These are phyloP conservation scores for Seiridium unicorne DNA, from an alignment of 2,329 filamentous ascomycete genomes.

Conservation along the genomic window DNA sequence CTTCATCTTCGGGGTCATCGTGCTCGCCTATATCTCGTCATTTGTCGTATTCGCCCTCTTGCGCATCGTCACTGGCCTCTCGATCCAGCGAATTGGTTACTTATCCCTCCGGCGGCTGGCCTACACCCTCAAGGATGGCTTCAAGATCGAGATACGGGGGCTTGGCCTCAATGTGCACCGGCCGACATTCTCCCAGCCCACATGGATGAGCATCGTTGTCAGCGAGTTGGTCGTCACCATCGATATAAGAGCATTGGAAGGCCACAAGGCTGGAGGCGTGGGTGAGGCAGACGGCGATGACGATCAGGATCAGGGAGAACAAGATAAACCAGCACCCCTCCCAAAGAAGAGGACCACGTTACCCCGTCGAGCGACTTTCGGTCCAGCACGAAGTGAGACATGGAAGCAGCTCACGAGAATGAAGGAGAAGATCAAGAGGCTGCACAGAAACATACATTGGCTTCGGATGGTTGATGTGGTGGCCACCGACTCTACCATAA, in stretches of 20 bases:
- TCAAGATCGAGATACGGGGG: constrained; percentile 85
- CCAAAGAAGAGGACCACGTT: constrained; percentile 22
- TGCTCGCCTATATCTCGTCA: constrained; percentile 84
- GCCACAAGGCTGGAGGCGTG: constrained; percentile 37
- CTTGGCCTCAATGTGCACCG: constrained; percentile 86
- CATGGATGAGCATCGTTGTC: constrained; percentile 89
- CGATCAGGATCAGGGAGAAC: constrained; percentile 15
- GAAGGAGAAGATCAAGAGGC: constrained; percentile 81
- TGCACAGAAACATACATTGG: constrained; percentile 87
- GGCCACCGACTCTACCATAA: constrained; percentile 75
- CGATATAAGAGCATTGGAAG: constrained; percentile 67
- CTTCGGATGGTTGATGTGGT: constrained; percentile 86
- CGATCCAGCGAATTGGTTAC: constrained; percentile 93
- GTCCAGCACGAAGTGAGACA: constrained; percentile 60
- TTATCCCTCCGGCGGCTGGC: constrained; percentile 87
- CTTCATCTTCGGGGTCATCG: constrained; percentile 80
- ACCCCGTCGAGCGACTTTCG: constrained; percentile 25
- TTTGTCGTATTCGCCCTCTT: constrained; percentile 93
- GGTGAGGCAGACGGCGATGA: constrained; percentile 25
- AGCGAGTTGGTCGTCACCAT: constrained; percentile 83
- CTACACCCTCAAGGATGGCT: constrained; percentile 84
- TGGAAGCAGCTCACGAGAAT: constrained; percentile 77
- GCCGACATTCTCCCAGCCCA: constrained; percentile 94
- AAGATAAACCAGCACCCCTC: constrained; percentile 13
- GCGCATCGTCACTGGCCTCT: constrained; percentile 88